Conservation (phyloP, 164 flowering plant genomes). For the Tinospora cordifolia region DNA sequence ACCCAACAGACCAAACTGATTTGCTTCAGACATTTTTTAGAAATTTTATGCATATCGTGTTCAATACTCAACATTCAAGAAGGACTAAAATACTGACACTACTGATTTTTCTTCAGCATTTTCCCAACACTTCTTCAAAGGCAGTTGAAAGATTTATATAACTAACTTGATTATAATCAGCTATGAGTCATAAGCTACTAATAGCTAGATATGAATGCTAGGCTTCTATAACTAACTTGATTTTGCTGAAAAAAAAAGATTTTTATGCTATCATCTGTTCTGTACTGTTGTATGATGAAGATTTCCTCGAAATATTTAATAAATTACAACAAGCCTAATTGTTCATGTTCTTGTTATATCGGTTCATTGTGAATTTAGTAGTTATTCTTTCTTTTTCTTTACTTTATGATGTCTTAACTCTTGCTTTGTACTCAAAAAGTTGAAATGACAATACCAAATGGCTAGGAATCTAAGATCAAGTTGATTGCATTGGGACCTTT, state of each 20-base stretch:
- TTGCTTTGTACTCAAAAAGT: not conserved
- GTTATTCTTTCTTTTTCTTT: not conserved
- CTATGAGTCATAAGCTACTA: not conserved
- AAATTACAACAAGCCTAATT: not conserved
- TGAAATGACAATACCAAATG: not conserved
- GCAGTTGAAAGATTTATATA: not conserved
- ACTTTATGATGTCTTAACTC: not conserved
- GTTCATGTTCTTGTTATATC: not conserved
- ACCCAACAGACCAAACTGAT: conserved; percentile 2
- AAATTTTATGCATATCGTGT: not conserved
- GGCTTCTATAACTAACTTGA: not conserved
- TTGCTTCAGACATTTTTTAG: not conserved
- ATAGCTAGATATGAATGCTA: not conserved
- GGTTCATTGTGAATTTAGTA: not conserved
- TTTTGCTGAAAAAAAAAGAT: too few species aligned
- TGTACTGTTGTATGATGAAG: too few species aligned
- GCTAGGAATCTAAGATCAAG: too few species aligned
- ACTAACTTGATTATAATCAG: not conserved
- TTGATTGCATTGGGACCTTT: too few species aligned
- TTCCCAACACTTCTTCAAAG: not conserved
- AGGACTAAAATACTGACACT: not conserved
- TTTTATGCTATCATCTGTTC: too few species aligned
- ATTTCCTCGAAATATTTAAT: not conserved
- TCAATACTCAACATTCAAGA: not conserved
- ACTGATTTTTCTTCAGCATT: not conserved